Base-by-base conservation (phyloP, 176 grass and related monocot genomes). In the Cenchrus purpureus region DNA sequence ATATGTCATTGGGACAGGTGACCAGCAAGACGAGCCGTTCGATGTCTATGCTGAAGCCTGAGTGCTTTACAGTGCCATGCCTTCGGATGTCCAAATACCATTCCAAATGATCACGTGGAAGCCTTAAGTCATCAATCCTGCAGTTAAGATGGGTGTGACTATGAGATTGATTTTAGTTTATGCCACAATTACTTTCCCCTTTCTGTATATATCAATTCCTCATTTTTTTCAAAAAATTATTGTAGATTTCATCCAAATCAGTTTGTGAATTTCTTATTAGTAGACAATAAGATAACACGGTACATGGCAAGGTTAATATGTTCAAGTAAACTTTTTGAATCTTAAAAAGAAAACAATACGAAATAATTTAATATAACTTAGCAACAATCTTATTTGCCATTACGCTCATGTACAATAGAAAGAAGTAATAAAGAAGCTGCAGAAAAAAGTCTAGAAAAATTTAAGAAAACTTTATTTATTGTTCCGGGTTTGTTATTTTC, bases 1-100 rank as follows among this genome's bases (percentile, higher is more conserved):
- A 83, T 22, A 87, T 20, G 57, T 94, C 87, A 34, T 80, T 67
- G 10, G 89, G 83, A 5, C 87, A 77, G 3, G 76, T 87, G 8
- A 89, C 82, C 44, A 89, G 79, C 73, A 94, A 76, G 37, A 89
- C 40, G 43, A 94, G 62, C 31, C 54, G 74, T 68, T 89, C 89
- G 0, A 94, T 80, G 66, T 84, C 82, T 46, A 94, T 80, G 57
- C 87, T 77, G 75, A 94, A 94, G 79, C 92, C 92, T 4, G 89
- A 61, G 32, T 91, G 92, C n/a, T 89, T 87, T 17, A 83, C 87
- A 2, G 89, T 89, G 20, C 92, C 92, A 82, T 91, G 83, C 63
- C 82, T 87, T 48, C 87, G 89, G 28, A 91, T 79, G 50, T 91
- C 89, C 72, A 89, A n/a, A 54, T 94, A 94, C 92, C 89, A 94